Base-by-base conservation (phyloP, 2,329 filamentous ascomycete species). In the Aspergillus hiratsukae region DNA sequence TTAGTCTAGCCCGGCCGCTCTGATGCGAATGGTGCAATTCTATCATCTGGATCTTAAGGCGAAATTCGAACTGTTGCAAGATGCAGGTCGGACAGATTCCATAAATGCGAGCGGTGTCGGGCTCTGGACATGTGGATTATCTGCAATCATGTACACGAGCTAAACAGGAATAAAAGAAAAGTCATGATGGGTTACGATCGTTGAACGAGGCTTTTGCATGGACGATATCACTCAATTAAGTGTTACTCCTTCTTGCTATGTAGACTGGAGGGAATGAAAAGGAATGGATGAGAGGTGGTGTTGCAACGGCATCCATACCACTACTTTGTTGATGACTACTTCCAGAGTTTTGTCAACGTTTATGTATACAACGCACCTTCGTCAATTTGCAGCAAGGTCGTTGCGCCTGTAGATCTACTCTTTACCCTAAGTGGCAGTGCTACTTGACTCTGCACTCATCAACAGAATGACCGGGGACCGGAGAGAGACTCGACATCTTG, bases 181-280 rank as follows among this genome's bases (percentile, higher is more conserved):
- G 21, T 62, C 46, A 62, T 64, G 63, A 64, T 61, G 63, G 61
- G 57, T 62, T 61, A 64, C 59, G 61, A 64, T 53, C 57, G 48
- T 55, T 58, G 52, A 57, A 61, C 46, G 41, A 59, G 49, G 19
- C 49, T 49, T 25, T 45, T 45, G 48, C 31, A 29, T 25, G 29
- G 40, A 10, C 31, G 31, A 37, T 37, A 37, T 37, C 14, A 37
- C 31, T 37, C 28, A 4, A 48, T 52, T 5, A 25, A 23, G 43
- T 11, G 27, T 27, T 25, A 14, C 23, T 21, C 8, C 40, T 21
- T 23, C n/a, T 10, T 21, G 1, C 19, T 43, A 21, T 8, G n/a
- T 43, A 43, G 8, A 43, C 21, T n/a, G n/a, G 40, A 27, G 14
- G 43, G 14, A n/a, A 25, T 25, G 40, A 21, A 46, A 46, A 25